phyloP scores from a whole-genome alignment of 2,329 filamentous ascomycete genomes.

The Ceratocystis colombiana region DNA sequence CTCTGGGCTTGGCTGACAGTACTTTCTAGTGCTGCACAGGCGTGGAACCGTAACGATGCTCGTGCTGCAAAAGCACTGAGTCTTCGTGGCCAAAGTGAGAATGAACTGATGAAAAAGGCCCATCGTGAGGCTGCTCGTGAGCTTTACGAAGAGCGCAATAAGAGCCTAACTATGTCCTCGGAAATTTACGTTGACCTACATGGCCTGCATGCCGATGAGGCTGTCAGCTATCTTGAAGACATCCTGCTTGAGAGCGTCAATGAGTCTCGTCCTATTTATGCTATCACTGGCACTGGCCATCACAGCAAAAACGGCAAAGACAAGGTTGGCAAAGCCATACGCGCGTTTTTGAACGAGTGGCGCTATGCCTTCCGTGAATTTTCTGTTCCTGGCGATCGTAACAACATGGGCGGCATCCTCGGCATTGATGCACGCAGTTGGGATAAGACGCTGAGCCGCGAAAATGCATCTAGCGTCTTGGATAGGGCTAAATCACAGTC shows the following conservation, averaged over 20 bases:
- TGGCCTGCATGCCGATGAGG: slow-evolving; percentile 96
- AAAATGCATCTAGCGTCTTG: slow-evolving; percentile 31
- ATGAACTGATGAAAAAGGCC: slow-evolving; percentile 92
- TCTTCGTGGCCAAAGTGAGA: slow-evolving; percentile 89
- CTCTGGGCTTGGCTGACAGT: not conserved
- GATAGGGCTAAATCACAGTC: slow-evolving; percentile 35
- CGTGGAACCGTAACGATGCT: slow-evolving; percentile 96
- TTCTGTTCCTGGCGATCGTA: slow-evolving; percentile 84
- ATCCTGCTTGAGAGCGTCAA: slow-evolving; percentile 73
- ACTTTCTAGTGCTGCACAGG: slow-evolving; percentile 71
- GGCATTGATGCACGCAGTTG: slow-evolving; percentile 58
- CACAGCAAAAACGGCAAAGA: slow-evolving; percentile 99
- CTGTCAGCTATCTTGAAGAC: slow-evolving; percentile 83
- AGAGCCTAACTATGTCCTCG: slow-evolving; percentile 46
- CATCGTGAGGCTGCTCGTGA: slow-evolving; percentile 87
- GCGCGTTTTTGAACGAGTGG: slow-evolving; percentile 88
- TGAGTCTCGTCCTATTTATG: slow-evolving; percentile 70
- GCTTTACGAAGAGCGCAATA: slow-evolving; percentile 89
- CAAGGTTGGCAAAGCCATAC: slow-evolving; percentile 90
- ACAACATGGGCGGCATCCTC: slow-evolving; percentile 66
- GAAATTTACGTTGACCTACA: slow-evolving; percentile 95
- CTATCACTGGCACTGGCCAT: slow-evolving; percentile 92
- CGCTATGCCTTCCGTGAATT: slow-evolving; percentile 94
- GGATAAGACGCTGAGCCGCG: slow-evolving; percentile 49
- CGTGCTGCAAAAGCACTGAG: slow-evolving; percentile 91